Conservation (phyloP, 2,329 filamentous ascomycete species). For the Gnomoniopsis smithogilvyi region DNA sequence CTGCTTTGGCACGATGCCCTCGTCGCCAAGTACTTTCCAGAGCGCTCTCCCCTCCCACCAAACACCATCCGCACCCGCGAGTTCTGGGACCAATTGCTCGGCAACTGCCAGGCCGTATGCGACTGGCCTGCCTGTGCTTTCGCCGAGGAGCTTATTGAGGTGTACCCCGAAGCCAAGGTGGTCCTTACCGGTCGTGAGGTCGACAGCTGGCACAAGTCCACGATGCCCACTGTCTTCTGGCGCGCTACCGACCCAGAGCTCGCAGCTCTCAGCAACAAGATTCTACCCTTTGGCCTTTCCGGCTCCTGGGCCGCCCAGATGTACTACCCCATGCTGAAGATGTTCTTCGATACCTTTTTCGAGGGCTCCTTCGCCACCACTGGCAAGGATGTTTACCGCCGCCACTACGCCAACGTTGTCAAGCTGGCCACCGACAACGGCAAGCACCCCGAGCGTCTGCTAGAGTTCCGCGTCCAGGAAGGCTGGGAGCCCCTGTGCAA, state of each 20-base stretch:
- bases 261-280: slow-evolving; percentile 12
- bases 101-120: slow-evolving; percentile 64
- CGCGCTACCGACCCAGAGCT: slow-evolving; percentile 61
- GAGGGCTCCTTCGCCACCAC: slow-evolving; percentile 63
- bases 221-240: slow-evolving; percentile 67
- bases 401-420: slow-evolving; percentile 21
- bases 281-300: slow-evolving; percentile 43
- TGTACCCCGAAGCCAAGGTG: slow-evolving; percentile 71
- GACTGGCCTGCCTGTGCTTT: slow-evolving; percentile 69
- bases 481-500: slow-evolving; percentile 20
- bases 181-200: slow-evolving; percentile 66
- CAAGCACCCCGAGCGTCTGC: slow-evolving; percentile 28
- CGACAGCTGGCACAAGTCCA: slow-evolving; percentile 59
- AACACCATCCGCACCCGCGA: slow-evolving; percentile 42
- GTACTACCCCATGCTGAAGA: slow-evolving; percentile 68
- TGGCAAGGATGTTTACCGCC: slow-evolving; percentile 59
- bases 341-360: slow-evolving; percentile 68
- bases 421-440: slow-evolving; percentile 34
- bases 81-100: slow-evolving; percentile 67
- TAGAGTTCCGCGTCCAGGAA: slow-evolving; percentile 19
- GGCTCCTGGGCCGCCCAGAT: slow-evolving; percentile 63
- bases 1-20: slow-evolving; percentile 70
- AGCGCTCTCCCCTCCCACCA: slow-evolving; percentile 49
- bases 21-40: slow-evolving; percentile 47
- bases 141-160: slow-evolving; percentile 65